Base-by-base conservation (phyloP, 768 basidiomycete species). In the Phallus indusiatus region DNA sequence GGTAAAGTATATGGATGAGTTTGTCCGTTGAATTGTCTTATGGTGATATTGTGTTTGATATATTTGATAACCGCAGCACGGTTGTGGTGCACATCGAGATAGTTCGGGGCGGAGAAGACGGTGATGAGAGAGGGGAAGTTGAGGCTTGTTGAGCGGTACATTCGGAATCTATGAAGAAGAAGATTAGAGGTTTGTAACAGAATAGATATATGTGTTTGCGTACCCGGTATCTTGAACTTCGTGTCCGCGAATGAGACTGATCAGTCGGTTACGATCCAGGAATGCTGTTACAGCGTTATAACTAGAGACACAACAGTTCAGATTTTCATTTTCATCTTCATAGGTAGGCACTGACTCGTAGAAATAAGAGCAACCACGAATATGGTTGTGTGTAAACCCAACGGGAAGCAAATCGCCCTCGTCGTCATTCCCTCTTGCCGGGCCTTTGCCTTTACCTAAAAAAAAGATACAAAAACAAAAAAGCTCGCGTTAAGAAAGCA, bases 41-140 rank as follows among this genome's bases (percentile, higher is more conserved):
- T 95, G 54, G 92, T 96, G 76, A 96, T 94, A 58, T 90, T 94
- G 74, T 93, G 94, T 72, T 93, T 93, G 65, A 88, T 91, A 69
- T 97, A 97, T 73, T 96, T 96, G 71, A 98, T 84, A 17, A 99
- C 90, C 1, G 95, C 95, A 0, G 90, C 95, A 61, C 94, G 90
- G 72, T 99, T 99, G 71, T 91, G 87, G 73, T 97, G 96, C 17
- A 90, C 89, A 69, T 97, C 95, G 61, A 96, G 83, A 70, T 96
- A 97, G 69, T 96, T 94, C 11, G 95, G 95, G 0, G 94, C 95
- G 17, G 90, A 92, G 75, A 99, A 99, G 65, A 99, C 91, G 37
- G 94, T 98, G 75, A 98, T 96, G 34, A 98, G 90, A 0, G 91
- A 90, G 0, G 94, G 94, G 73, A 97, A 98, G 60, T 91, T 93